Percentiles rank a stretch among this genome's conserved stretches.
phyloP scores from a whole-genome alignment of 2,329 filamentous ascomycete species.

The Stagonosporopsis rhizophila region DNA sequence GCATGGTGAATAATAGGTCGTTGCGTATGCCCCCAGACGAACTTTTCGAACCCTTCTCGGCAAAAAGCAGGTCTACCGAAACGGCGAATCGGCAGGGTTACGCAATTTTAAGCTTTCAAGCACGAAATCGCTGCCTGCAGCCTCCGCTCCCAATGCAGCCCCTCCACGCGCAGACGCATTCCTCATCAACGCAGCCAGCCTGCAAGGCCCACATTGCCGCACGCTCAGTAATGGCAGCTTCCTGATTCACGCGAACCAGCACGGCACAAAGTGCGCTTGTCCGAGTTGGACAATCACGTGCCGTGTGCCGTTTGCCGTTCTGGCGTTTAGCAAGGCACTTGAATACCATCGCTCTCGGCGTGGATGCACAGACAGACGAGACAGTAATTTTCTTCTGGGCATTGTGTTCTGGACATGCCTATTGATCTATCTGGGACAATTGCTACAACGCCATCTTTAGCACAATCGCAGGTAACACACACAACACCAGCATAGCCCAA shows the following conservation, averaged over 20 bases:
- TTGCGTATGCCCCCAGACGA: constrained; percentile 24
- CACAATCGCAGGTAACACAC: constrained; percentile 1
- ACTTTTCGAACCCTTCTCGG: constrained; percentile 35
- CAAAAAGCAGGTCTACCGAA: constrained; percentile 27
- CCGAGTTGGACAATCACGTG: constrained; percentile 13
- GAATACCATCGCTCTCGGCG: neutral
- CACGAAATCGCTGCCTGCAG: constrained; percentile 27
- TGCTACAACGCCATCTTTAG: neutral
- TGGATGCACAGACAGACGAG: neutral
- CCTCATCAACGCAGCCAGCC: constrained; percentile 1
- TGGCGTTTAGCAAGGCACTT: neutral
- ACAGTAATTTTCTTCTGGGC: neutral
- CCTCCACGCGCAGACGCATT: constrained; percentile 2
- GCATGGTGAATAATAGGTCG: constrained; percentile 43
- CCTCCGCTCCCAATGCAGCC: constrained; percentile 5
- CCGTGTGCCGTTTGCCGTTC: neutral
- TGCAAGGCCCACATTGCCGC: neutral
- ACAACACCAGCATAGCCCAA: constrained; percentile 4
- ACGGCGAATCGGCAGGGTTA: constrained; percentile 22
- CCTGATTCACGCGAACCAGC: constrained; percentile 8
- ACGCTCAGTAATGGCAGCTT: constrained; percentile 4
- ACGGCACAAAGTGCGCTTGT: constrained; percentile 1
- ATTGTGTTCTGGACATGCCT: neutral
- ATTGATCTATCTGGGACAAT: neutral
- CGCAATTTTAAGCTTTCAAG: constrained; percentile 32